Evolutionary conservation across 441 rosid species (phyloP), one percentile per base, ranked within the genome.

Genomic region (Hypseocharis bilobata): DNA sequence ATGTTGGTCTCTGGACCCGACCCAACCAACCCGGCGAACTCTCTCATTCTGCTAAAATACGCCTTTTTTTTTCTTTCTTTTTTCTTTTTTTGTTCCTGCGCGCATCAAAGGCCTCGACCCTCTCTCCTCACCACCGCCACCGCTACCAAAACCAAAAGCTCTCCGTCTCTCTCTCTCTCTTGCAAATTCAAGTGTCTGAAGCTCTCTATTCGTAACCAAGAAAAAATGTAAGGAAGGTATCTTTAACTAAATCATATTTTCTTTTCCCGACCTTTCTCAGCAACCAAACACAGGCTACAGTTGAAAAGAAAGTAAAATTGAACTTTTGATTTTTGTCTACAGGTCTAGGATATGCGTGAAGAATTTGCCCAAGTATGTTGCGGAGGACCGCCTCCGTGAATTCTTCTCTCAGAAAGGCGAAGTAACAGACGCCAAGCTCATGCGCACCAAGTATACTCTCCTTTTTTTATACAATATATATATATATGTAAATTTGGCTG

Each of bases 261-360:
- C 29, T 14, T 42, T n/a, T n/a, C n/a, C n/a, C n/a, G n/a, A n/a
- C n/a, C n/a, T 54, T 25, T 25, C 58, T 10, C n/a, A 54, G 58
- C 28, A 54, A 13, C 58, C 58, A 54, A 54, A 23, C 58, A 23
- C 58, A 52, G 11, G 23, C 29, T 3, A 52, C 28, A 52, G 4
- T 25, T 52, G 1, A 23, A 22, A n/a, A n/a, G n/a, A n/a, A n/a
- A n/a, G n/a, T n/a, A n/a, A n/a, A n/a, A n/a, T n/a, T 52, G 25
- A 54, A 54, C 0, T 54, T 23, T 54, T 22, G 28, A 23, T 68
- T 59, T 72, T 64, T 55, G 52, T 28, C 55, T 70, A 13, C 59
- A 89, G 98, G 98, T 92, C 98, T 20, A 83, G 96, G 60, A 84
- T 92, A 32, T 83, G 84, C 55, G 89, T 90, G 57, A 92, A 88